A percentile compares a stretch with the other conserved stretches of the same genome.
Evolutionary conservation across 2,329 filamentous ascomycete species (phyloP).

Genomic region (Ceratocystiopsis sp.): DNA sequence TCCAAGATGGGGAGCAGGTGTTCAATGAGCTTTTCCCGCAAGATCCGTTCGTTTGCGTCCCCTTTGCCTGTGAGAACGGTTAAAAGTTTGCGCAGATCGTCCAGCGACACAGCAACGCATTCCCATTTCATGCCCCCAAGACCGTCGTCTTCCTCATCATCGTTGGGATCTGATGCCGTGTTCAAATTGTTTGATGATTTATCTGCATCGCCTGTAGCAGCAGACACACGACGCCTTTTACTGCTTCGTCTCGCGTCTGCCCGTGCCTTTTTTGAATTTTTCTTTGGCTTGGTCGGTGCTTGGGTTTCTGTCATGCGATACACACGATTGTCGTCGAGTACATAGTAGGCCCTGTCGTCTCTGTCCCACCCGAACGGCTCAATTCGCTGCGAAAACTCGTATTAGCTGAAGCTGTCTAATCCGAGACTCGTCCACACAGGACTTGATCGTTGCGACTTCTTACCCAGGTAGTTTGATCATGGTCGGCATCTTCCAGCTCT

Average conservation of each 20-base stretch:
- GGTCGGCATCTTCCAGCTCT: slow-evolving; percentile 64
- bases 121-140: slow-evolving; percentile 76
- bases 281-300: slow-evolving; percentile 41
- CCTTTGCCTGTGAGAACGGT: slow-evolving; percentile 55
- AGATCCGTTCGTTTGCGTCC: slow-evolving; percentile 68
- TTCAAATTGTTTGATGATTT: not conserved
- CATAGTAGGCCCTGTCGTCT: slow-evolving; percentile 71
- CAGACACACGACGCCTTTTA: slow-evolving; percentile 50
- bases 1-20: slow-evolving; percentile 75
- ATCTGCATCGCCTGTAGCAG: slow-evolving; percentile 16
- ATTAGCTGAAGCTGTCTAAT: not conserved
- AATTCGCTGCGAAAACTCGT: slow-evolving; percentile 35
- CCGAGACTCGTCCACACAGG: too few relatives aligned
- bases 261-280: slow-evolving; percentile 48
- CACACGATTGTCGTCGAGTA: slow-evolving; percentile 84
- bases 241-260: slow-evolving; percentile 48
- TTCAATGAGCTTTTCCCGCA: slow-evolving; percentile 54
- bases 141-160: slow-evolving; percentile 32
- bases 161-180: slow-evolving; percentile 19
- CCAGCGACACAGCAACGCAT: slow-evolving; percentile 66
- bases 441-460: slow-evolving; percentile 17
- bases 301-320: slow-evolving; percentile 74
- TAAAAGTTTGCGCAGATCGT: slow-evolving; percentile 60
- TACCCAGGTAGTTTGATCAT: slow-evolving; percentile 79
- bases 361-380: slow-evolving; percentile 80